Base-by-base conservation (phyloP, 768 basidiomycete genomes). In the Floccularia luteovirens region DNA sequence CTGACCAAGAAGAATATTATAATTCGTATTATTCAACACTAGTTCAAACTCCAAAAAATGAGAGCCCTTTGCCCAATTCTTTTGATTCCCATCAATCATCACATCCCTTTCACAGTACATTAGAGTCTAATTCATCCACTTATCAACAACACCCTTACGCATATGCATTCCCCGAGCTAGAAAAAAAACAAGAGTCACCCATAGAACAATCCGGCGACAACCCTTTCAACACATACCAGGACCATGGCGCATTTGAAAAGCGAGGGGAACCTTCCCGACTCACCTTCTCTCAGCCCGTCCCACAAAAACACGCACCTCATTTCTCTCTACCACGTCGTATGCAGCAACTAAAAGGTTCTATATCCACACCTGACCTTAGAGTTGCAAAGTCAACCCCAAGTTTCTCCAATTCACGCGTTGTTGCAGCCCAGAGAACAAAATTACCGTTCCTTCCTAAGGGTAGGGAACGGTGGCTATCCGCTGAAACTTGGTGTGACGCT, bases 401-500 rank as follows among this genome's bases (percentile, higher is more conserved):
- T 38, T 11, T 10, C 11, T 22, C 17, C 11, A 10, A 10, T 10
- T 11, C 12, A 21, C 36, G 13, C 36, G 24, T 8, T 13, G 10
- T 11, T 19, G 21, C 24, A 42, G 10, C 14, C 14, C 27, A 23
- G 31, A 24, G 17, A 25, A 24, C 16, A 17, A 5, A 27, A 19
- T 31, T 36, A 23, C 32, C 23, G 24, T 21, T 31, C 41, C 12
- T 55, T 30, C 47, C 61, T 19, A 76, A 67, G 49, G 64, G 63
- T 10, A 74, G 67, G 46, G 78, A 83, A 22, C 65, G 77, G 4
- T 87, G 82, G 82, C 51, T 87, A 1, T 74, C 78, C 2, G 74
- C 83, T 0, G 83, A 88, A 59, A 78, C 80, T 13, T 87, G 85
- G 83, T 90, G 86, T 58, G 84, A 89, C 46, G 85, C 84, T 0